phyloP scores from a whole-genome alignment of 2,329 filamentous ascomycete species.

The Camptophora hylomeconis region DNA sequence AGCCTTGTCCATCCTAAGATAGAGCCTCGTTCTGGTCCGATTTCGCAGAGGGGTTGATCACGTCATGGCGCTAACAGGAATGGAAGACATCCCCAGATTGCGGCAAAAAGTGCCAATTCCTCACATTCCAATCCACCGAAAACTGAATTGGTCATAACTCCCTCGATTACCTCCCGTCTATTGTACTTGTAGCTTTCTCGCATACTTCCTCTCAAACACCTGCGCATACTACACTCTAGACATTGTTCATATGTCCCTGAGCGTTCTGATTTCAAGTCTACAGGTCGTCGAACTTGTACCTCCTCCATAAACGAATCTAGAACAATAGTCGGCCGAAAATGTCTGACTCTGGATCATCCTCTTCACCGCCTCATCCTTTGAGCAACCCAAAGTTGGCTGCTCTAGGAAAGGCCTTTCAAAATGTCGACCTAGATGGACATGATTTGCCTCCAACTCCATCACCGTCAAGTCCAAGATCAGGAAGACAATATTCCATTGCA shows the following conservation, averaged over 20 bases:
- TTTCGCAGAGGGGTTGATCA: no score
- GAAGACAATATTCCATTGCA: slow-evolving; percentile 80
- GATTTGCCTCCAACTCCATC: slow-evolving; percentile 82
- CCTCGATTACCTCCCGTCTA: no score
- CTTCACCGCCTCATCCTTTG: slow-evolving; percentile 13
- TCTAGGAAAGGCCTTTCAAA: slow-evolving; percentile 39
- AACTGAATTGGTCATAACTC: no score
- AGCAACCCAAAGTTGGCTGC: slow-evolving; percentile 20
- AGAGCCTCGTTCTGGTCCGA: no score
- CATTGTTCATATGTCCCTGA: slow-evolving; percentile 17
- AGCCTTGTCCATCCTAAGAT: no score
- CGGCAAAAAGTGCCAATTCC: no score
- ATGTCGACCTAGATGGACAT: slow-evolving; percentile 70
- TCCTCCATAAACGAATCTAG: slow-evolving; percentile 7
- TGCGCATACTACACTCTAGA: no score
- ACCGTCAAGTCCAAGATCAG: slow-evolving; percentile 76
- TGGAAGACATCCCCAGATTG: no score
- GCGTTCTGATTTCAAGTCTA: slow-evolving; percentile 15
- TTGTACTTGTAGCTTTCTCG: no score
- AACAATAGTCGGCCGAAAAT: slow-evolving; percentile 9
- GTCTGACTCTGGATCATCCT: slow-evolving; percentile 18
- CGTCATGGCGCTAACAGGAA: no score
- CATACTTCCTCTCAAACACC: no score
- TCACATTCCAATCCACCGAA: no score
- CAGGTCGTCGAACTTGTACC: slow-evolving; percentile 18